Evolutionary conservation across 495 filamentous ascomycete species (phyloP).

Genomic region (Penicillium subrubescens): DNA sequence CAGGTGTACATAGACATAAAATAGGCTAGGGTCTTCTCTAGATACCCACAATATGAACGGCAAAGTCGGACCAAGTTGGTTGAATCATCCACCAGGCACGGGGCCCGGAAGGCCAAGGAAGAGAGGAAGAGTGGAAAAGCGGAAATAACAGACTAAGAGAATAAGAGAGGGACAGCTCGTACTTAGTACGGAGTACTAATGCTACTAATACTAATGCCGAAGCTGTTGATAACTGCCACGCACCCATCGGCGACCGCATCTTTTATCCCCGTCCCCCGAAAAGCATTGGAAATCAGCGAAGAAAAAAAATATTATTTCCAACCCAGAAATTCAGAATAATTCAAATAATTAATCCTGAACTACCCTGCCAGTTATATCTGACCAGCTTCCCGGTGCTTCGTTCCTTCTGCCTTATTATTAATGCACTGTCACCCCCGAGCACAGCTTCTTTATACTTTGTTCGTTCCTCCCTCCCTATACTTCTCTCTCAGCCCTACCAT

Average conservation of each 20-base stretch:
- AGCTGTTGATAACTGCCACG: constrained; percentile 34
- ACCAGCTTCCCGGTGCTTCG: constrained; percentile 9
- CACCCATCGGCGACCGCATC: constrained; percentile 26
- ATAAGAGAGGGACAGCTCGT: too few relatives aligned
- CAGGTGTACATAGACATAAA: neutral
- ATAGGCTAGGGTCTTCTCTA: neutral
- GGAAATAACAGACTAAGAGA: neutral
- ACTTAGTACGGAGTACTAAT: too few relatives aligned
- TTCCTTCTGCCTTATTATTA: constrained; percentile 9
- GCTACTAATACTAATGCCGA: neutral
- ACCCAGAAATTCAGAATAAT: neutral
- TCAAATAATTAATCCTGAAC: constrained; percentile 5
- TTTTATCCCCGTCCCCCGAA: constrained; percentile 41
- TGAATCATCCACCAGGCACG: neutral
- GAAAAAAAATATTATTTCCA: neutral
- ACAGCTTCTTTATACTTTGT: constrained; percentile 21
- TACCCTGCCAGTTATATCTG: neutral
- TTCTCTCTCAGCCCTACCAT: constrained; percentile 29
- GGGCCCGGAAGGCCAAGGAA: neutral
- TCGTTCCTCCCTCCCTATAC: constrained; percentile 14
- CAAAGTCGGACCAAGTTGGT: neutral
- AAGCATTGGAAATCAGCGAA: constrained; percentile 27
- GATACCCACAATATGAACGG: neutral
- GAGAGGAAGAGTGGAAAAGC: constrained; percentile 8
- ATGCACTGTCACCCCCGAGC: constrained; percentile 11